Percentiles rank a stretch among this genome's conserved stretches.
phyloP scores from a whole-genome alignment of 179 eudicot species.

The Monotropa hypopitys region DNA sequence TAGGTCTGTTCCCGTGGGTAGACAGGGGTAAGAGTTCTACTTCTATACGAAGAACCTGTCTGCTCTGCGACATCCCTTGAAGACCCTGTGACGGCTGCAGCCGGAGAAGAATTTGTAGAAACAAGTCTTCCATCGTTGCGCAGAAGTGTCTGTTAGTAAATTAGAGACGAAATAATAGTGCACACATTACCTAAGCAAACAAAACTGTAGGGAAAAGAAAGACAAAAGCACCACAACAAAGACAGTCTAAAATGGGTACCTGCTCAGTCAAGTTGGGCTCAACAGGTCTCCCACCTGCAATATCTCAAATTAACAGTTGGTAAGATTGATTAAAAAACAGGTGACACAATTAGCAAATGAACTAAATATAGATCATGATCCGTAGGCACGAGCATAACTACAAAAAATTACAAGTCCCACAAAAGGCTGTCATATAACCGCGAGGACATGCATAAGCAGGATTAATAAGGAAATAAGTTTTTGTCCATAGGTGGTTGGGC shows the following conservation, averaged over 20 bases:
- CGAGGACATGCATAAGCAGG: background rate
- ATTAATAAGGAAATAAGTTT: background rate
- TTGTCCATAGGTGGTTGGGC: too few relatives aligned
- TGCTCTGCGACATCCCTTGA: constrained; percentile 43
- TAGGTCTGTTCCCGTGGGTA: constrained; percentile 62
- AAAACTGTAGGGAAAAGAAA: constrained; percentile 6
- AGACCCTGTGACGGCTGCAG: constrained; percentile 53
- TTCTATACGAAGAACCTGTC: constrained; percentile 34
- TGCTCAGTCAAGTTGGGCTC: constrained; percentile 46
- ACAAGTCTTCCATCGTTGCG: constrained; percentile 78
- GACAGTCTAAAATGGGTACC: constrained; percentile 28
- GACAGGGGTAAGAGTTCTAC: constrained; percentile 32
- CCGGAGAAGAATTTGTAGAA: constrained; percentile 59
- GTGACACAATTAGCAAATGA: background rate
- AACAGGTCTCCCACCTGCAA: constrained; percentile 43
- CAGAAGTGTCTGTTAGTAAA: constrained; percentile 45
- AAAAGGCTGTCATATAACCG: background rate
- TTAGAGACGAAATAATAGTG: constrained; percentile 16
- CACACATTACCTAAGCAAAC: constrained; percentile 16
- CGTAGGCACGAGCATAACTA: background rate
- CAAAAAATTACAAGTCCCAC: background rate
- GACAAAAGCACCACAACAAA: background rate
- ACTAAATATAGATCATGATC: background rate
- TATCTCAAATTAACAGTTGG: constrained; percentile 1
- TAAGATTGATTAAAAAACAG: background rate